Base-by-base conservation (phyloP, 495 filamentous ascomycete genomes). In the Talaromyces trachyspermus region DNA sequence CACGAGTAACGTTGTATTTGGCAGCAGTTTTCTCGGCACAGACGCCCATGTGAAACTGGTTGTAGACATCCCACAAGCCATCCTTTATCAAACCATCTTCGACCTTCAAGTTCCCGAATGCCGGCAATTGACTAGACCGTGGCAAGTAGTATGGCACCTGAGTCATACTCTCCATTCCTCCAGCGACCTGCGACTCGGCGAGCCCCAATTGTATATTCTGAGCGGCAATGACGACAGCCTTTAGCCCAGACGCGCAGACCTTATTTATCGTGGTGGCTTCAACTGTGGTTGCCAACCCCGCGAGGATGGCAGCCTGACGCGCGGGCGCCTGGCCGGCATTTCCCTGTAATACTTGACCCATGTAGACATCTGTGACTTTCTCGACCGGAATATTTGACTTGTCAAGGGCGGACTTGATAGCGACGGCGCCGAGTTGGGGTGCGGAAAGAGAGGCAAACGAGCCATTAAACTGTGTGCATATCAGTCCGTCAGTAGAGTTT, bases 111-210 rank as follows among this genome's bases (percentile, higher is more conserved):
- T 94, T 80, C 26, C 92, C 92, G 54, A 95, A 95, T 0, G 86
- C 67, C 4, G 89, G 86, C 54, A 89, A 69, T 51, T 81, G 77
- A 56, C 78, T 84, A 1, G 85, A 75, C 12, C 92, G 82, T 9
- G 82, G 79, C 12, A 94, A 68, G 58, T 98, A 96, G 70, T 94
- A 95, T 5, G 92, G 92, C 4, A 95, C 88, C 29, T 84, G 78
- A 22, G 85, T 84, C 92, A 98, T 98, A 67, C 86, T 95, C 71
- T 98, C 92, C 82, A 98, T 94, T 18, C 92, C 92, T 51, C 92
- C 92, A 7, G 91, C 92, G 15, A 96, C 75, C 56, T 92, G 85
- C 1, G 86, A 89, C 52, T 91, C 85, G 11, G 88, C 77, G 5
- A 90, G 70, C 5, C 92, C 92, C 9, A 98, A 76, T 59, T 95